These are phyloP conservation scores for Tolypocladium pustulatum DNA, from an alignment of 2,329 filamentous ascomycete genomes.

Conservation along the genomic window DNA sequence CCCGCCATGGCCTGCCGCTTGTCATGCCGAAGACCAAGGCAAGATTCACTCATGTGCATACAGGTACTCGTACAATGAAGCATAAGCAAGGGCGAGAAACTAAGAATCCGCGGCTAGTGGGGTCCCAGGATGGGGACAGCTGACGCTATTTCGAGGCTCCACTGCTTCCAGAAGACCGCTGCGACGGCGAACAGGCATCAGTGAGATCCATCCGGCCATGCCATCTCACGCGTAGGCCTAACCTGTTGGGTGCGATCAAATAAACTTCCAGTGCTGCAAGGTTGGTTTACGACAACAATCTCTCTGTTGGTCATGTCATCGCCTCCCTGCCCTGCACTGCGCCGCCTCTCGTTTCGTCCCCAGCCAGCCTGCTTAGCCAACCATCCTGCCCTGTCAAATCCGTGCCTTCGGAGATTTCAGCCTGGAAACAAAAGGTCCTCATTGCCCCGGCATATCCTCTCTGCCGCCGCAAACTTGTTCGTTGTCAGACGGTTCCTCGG, in stretches of 20 bases:
- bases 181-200: background rate
- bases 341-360: background rate
- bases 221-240: background rate
- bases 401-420: background rate
- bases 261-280: background rate
- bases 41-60: too few relatives aligned
- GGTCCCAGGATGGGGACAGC: background rate
- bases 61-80: background rate
- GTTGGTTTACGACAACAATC: background rate
- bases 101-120: background rate
- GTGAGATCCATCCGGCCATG: background rate
- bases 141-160: background rate
- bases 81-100: background rate
- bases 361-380: background rate
- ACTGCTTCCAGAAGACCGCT: conserved; percentile 1
- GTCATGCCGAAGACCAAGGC: background rate
- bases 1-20: background rate
- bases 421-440: background rate
- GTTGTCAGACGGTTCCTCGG: background rate
- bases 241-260: background rate
- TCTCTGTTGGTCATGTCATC: background rate
- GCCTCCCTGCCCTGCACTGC: background rate
- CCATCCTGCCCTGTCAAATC: background rate
- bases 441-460: background rate
- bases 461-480: background rate